phyloP scores from a whole-genome alignment of 495 filamentous ascomycete genomes.

The Neurospora sp. region DNA sequence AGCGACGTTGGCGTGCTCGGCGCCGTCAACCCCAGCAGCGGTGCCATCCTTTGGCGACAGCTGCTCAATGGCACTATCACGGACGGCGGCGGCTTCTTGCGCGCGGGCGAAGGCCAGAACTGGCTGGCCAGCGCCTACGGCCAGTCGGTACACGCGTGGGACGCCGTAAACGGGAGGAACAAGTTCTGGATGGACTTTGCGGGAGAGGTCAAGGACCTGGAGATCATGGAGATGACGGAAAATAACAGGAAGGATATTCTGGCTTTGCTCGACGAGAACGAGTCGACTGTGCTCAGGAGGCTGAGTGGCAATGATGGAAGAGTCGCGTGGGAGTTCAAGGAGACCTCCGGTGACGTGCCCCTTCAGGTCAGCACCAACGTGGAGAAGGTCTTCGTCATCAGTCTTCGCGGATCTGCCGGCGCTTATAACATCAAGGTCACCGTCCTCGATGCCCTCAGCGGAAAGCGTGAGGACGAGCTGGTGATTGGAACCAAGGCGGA shows the following conservation, averaged over 20 bases:
- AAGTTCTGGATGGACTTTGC: conserved; percentile 56
- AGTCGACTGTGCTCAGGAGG: conserved; percentile 51
- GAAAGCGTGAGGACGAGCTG: conserved; percentile 54
- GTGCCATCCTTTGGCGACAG: conserved; percentile 79
- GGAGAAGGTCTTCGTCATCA: conserved; percentile 65
- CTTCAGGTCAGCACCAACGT: conserved; percentile 71
- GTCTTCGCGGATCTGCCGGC: conserved; percentile 55
- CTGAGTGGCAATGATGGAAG: conserved; percentile 64
- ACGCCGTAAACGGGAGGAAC: conserved; percentile 67
- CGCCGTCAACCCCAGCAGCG: conserved; percentile 81
- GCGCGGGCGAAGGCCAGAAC: conserved; percentile 62
- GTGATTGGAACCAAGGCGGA: conserved; percentile 64
- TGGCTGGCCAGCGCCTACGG: conserved; percentile 63
- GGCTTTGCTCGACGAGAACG: conserved; percentile 51
- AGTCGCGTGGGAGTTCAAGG: conserved; percentile 66
- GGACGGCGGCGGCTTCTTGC: conserved; percentile 45
- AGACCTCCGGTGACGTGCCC: conserved; percentile 57
- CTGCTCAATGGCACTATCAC: conserved; percentile 34
- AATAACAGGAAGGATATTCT: conserved; percentile 57
- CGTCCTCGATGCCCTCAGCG: conserved; percentile 58
- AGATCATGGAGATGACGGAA: conserved; percentile 66
- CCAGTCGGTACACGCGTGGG: conserved; percentile 65
- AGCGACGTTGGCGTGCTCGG: conserved; percentile 73
- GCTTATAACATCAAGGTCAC: conserved; percentile 67
- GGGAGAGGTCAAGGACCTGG: conserved; percentile 61